These are phyloP conservation scores for Puccinia polysora DNA, from an alignment of 1,284 basidiomycete genomes.

Conservation along the genomic window DNA sequence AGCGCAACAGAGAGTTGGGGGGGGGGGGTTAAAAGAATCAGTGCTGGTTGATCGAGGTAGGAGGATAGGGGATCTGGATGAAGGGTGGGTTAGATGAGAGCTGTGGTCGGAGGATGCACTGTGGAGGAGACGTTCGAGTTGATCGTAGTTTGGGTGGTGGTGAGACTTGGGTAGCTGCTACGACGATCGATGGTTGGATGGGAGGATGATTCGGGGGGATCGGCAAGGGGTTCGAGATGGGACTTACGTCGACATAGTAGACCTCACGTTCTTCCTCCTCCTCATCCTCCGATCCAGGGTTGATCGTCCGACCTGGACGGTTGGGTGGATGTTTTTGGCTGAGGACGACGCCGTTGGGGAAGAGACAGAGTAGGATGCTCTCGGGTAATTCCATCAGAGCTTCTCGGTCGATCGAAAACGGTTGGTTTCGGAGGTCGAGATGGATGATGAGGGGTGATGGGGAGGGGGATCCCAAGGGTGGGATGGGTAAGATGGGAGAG, in stretches of 20 bases:
- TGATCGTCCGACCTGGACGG: constrained; percentile 59
- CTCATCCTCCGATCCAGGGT: constrained; percentile 60
- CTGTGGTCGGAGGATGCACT: no score
- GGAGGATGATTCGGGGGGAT: background rate
- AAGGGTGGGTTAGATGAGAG: no score
- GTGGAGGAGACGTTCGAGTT: no score
- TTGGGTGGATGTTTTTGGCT: constrained; percentile 69
- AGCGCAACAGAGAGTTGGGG: background rate
- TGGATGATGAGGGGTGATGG: constrained; percentile 56
- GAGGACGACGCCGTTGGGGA: constrained; percentile 93
- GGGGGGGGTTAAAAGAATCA: no score
- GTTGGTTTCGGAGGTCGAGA: constrained; percentile 82
- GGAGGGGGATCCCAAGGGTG: background rate
- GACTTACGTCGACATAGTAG: constrained; percentile 38
- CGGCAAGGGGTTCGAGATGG: background rate
- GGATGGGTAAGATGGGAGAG: background rate
- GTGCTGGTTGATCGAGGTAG: no score
- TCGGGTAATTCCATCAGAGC: constrained; percentile 98
- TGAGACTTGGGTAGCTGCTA: no score
- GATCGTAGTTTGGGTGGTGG: no score
- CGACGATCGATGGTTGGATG: no score
- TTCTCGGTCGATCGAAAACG: constrained; percentile 93
- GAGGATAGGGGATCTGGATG: no score
- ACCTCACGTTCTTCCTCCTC: constrained; percentile 44
- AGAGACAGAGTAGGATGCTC: constrained; percentile 89